phyloP scores from a whole-genome alignment of 2,329 filamentous ascomycete species.

The Malbranchea cinnamomea region DNA sequence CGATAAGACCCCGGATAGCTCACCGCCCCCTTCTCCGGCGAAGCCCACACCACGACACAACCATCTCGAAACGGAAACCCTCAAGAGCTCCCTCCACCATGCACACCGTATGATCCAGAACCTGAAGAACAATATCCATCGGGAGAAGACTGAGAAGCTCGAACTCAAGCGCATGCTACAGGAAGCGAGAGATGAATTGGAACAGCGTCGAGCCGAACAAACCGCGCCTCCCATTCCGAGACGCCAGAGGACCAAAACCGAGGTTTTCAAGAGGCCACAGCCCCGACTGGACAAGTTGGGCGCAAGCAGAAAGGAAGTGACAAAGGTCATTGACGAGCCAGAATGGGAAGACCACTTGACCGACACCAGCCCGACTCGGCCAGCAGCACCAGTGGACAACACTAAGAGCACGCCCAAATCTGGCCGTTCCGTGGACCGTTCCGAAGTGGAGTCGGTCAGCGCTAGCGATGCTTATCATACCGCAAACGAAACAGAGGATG shows the following conservation, averaged over 20 bases:
- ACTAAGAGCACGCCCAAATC: too few species aligned
- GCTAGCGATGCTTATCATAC: conserved; percentile 62
- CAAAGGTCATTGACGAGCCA: conserved; percentile 66
- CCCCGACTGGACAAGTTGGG: conserved; percentile 59
- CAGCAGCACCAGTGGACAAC: too few species aligned
- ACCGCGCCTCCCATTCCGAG: conserved; percentile 30
- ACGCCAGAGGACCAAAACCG: conserved; percentile 46
- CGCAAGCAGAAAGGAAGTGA: conserved; percentile 54
- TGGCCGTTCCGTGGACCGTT: conserved; percentile 3
- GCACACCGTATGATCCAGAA: conserved; percentile 95
- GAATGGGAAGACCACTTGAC: conserved; percentile 79
- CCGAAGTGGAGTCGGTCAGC: conserved; percentile 25
- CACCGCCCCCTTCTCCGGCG: conserved; percentile 75
- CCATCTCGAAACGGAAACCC: conserved; percentile 84
- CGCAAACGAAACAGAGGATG: conserved; percentile 57
- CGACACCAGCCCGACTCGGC: conserved; percentile 40
- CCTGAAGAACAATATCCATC: conserved; percentile 83
- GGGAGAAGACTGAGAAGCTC: conserved; percentile 96
- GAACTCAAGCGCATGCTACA: conserved; percentile 91
- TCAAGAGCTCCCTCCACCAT: conserved; percentile 86
- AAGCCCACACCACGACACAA: conserved; percentile 86
- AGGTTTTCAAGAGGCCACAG: conserved; percentile 67
- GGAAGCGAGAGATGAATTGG: conserved; percentile 84
- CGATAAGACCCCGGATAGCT: conserved; percentile 69
- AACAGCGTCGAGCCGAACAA: conserved; percentile 42